Evolutionary conservation across 805 yeast species (phyloP).

Genomic region (Sugiyamaella lignohabitans): DNA sequence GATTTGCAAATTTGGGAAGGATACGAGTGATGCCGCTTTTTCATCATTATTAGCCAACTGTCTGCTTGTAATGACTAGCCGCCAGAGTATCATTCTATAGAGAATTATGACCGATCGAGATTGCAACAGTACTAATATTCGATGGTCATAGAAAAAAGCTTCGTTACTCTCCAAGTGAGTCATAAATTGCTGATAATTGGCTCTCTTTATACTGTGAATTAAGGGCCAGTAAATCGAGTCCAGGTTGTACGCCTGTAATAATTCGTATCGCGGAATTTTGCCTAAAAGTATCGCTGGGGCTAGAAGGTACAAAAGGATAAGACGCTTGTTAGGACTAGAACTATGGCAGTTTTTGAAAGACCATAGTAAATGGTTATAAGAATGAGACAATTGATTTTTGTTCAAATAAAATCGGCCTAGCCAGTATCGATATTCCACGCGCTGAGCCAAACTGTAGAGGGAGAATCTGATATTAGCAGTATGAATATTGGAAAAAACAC

Average conservation of each 20-base stretch:
- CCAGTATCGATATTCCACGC: slow-evolving; percentile 49
- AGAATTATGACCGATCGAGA: slow-evolving; percentile 27
- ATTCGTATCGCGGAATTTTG: slow-evolving; percentile 38
- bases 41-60: slow-evolving; percentile 1
- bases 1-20: slow-evolving; percentile 11
- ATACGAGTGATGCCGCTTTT: slow-evolving; percentile 9
- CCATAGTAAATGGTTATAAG: slow-evolving; percentile 51
- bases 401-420: slow-evolving; percentile 51
- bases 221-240: slow-evolving; percentile 37
- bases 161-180: slow-evolving; percentile 30
- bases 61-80: slow-evolving; percentile 8
- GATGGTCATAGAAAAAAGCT: slow-evolving; percentile 20
- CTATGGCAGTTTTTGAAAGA: slow-evolving; percentile 40
- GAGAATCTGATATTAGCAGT: slow-evolving; percentile 40
- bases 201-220: slow-evolving; percentile 35
- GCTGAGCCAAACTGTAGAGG: slow-evolving; percentile 41
- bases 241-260: slow-evolving; percentile 26
- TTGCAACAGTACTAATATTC: slow-evolving; percentile 25
- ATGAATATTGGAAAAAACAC: slow-evolving; percentile 53
- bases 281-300: slow-evolving; percentile 54
- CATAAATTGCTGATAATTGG: slow-evolving; percentile 37
- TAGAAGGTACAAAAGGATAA: slow-evolving; percentile 42
- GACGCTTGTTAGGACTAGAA: slow-evolving; percentile 32
- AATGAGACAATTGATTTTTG: slow-evolving; percentile 45
- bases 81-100: slow-evolving; percentile 26